phyloP scores from a whole-genome alignment of 495 filamentous ascomycete species.

The Aspergillus panamensis region DNA sequence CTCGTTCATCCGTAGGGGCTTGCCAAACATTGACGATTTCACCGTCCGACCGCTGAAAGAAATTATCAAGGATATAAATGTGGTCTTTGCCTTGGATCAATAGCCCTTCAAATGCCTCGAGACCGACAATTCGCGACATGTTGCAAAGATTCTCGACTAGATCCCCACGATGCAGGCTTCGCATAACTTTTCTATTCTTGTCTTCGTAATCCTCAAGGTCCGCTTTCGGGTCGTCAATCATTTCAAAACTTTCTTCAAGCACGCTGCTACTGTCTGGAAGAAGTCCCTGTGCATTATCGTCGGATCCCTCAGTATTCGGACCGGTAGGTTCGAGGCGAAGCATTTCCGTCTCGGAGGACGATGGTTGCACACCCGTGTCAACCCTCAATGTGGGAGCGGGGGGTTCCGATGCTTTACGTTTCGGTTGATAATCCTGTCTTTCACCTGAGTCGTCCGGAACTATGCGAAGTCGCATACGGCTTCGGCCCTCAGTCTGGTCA shows the following conservation, averaged over 20 bases:
- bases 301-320: conserved; percentile 27
- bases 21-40: conserved; percentile 96
- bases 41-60: conserved; percentile 89
- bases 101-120: conserved; percentile 89
- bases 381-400: conserved; percentile 31
- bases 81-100: conserved; percentile 89
- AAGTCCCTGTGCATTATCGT: conserved; percentile 29
- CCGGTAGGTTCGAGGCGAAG: conserved; percentile 36
- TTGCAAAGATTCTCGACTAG: conserved; percentile 94
- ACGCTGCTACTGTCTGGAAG: conserved; percentile 42
- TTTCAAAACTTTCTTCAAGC: conserved; percentile 86
- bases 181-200: conserved; percentile 95
- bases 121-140: conserved; percentile 85
- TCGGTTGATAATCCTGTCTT: conserved; percentile 78
- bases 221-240: conserved; percentile 83
- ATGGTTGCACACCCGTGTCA: conserved; percentile 32
- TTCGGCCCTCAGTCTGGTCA: conserved; percentile 91
- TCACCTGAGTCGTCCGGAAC: conserved; percentile 68
- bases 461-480: conserved; percentile 87
- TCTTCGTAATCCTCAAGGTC: conserved; percentile 88
- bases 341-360: conserved; percentile 31
- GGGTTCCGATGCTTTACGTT: conserved; percentile 59
- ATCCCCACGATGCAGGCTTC: conserved; percentile 86
- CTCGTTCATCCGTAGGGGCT: conserved; percentile 85
- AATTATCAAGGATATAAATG: conserved; percentile 90